Conservation (phyloP, 2,329 filamentous ascomycete species). For the Alternaria alternata region DNA sequence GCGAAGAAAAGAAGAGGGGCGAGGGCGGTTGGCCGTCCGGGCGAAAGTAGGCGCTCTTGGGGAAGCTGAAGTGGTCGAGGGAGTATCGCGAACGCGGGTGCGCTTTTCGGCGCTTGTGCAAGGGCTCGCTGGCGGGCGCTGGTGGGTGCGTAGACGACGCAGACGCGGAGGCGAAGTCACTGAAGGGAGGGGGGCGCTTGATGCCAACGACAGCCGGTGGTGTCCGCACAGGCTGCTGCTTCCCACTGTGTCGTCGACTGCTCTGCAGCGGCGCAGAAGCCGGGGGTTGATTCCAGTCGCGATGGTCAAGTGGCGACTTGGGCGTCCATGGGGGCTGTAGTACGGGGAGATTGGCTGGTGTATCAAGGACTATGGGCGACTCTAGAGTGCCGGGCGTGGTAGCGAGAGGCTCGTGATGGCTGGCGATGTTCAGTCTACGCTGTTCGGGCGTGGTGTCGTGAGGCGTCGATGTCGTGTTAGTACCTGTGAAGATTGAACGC, state of each 20-base stretch:
- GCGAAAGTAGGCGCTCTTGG: slow-evolving; percentile 27
- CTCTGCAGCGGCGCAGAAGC: slow-evolving; percentile 21
- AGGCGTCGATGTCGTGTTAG: slow-evolving; percentile 18
- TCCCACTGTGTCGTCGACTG: slow-evolving; percentile 11
- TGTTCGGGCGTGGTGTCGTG: slow-evolving; percentile 10
- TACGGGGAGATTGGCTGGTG: slow-evolving; percentile 1
- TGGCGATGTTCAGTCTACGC: neutral
- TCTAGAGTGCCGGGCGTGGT: slow-evolving; percentile 3
- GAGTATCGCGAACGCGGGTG: slow-evolving; percentile 42
- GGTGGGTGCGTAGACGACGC: neutral
- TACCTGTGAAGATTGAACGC: slow-evolving; percentile 29
- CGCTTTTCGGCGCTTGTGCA: slow-evolving; percentile 47
- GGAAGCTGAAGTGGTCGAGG: slow-evolving; percentile 48
- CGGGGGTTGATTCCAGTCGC: slow-evolving; percentile 19
- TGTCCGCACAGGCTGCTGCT: slow-evolving; percentile 15
- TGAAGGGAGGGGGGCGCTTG: slow-evolving; percentile 27
- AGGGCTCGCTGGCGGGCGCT: slow-evolving; percentile 38
- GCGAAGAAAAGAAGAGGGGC: slow-evolving; percentile 63
- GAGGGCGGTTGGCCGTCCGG: slow-evolving; percentile 52
- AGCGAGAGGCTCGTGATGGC: slow-evolving; percentile 8
- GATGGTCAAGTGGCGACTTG: slow-evolving; percentile 20
- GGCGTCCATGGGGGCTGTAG: slow-evolving; percentile 29
- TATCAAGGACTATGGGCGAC: slow-evolving; percentile 10
- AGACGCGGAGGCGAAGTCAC: slow-evolving; percentile 2
- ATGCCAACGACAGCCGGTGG: slow-evolving; percentile 31